phyloP scores from a whole-genome alignment of 2,329 filamentous ascomycete species.

The Trichoderma pleuroti region DNA sequence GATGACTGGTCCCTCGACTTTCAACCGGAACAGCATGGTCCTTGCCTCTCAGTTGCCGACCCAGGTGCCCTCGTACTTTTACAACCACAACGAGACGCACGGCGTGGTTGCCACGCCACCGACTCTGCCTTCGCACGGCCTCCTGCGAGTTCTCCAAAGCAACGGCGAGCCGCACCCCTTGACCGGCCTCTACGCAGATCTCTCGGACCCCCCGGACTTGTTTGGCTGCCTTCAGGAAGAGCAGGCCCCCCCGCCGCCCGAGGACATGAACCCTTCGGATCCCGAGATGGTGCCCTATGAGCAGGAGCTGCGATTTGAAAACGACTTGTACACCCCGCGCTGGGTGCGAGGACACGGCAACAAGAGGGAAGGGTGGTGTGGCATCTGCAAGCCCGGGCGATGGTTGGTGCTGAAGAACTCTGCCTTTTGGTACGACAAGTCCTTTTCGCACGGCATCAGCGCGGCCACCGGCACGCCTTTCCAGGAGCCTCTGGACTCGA shows the following conservation, averaged over 20 bases:
- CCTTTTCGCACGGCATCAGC: conserved; percentile 82
- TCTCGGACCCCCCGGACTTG: conserved; percentile 72
- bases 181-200: conserved; percentile 67
- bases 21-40: conserved; percentile 56
- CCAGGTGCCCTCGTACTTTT: conserved; percentile 47
- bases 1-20: conserved; percentile 49
- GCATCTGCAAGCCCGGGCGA: conserved; percentile 78
- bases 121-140: conserved; percentile 64
- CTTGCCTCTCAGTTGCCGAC: conserved; percentile 47
- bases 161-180: conserved; percentile 67
- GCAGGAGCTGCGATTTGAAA: conserved; percentile 73
- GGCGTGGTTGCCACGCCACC: conserved; percentile 51
- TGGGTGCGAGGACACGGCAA: conserved; percentile 85
- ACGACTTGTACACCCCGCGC: conserved; percentile 76
- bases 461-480: conserved; percentile 76
- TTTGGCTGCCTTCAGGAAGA: conserved; percentile 73
- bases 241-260: conserved; percentile 68
- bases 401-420: conserved; percentile 90
- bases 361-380: conserved; percentile 86
- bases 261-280: conserved; percentile 77
- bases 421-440: conserved; percentile 91
- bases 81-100: conserved; percentile 47
- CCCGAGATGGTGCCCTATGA: conserved; percentile 73
- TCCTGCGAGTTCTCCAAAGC: conserved; percentile 71
- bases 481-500: conserved; percentile 70